Percentiles rank a stretch among this genome's conserved stretches.
phyloP scores from a whole-genome alignment of 179 eudicot genomes.

The Beta corolliflora region DNA sequence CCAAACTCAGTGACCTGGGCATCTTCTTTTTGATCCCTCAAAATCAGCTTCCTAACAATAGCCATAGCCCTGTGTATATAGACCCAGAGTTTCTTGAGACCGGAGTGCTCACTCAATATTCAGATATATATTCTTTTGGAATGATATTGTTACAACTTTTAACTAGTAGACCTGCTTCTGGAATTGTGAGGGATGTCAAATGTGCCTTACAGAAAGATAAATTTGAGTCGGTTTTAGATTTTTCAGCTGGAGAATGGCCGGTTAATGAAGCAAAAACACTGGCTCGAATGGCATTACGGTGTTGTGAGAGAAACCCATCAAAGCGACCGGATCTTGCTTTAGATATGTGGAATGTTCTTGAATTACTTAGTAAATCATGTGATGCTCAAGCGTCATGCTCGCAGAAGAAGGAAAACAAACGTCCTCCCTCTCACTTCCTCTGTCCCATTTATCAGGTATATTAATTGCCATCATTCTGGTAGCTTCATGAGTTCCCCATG shows the following conservation, averaged over 20 bases:
- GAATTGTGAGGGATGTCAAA: slow-evolving; percentile 52
- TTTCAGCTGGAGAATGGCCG: slow-evolving; percentile 82
- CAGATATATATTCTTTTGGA: slow-evolving; percentile 89
- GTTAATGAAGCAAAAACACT: slow-evolving; percentile 45
- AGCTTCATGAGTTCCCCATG: neutral
- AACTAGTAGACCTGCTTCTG: slow-evolving; percentile 58
- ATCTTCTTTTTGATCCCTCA: slow-evolving; percentile 40
- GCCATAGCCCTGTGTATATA: slow-evolving; percentile 42
- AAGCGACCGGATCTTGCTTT: slow-evolving; percentile 56
- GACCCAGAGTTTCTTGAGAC: slow-evolving; percentile 66
- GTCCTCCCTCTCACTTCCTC: slow-evolving; percentile 71
- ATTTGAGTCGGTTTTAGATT: slow-evolving; percentile 55
- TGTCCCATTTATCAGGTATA: slow-evolving; percentile 84
- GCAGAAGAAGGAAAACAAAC: slow-evolving; percentile 44
- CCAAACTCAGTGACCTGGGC: slow-evolving; percentile 64
- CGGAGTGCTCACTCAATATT: slow-evolving; percentile 49
- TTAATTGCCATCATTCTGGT: neutral
- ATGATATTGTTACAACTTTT: slow-evolving; percentile 59
- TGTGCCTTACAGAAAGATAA: slow-evolving; percentile 51
- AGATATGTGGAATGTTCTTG: slow-evolving; percentile 51
- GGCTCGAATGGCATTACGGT: slow-evolving; percentile 59
- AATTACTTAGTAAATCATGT: slow-evolving; percentile 42
- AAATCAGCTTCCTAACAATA: slow-evolving; percentile 22
- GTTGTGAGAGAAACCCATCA: slow-evolving; percentile 50
- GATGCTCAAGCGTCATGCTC: slow-evolving; percentile 28